phyloP scores from a whole-genome alignment of 2,329 filamentous ascomycete species.

The Cordyceps pruinosa region DNA sequence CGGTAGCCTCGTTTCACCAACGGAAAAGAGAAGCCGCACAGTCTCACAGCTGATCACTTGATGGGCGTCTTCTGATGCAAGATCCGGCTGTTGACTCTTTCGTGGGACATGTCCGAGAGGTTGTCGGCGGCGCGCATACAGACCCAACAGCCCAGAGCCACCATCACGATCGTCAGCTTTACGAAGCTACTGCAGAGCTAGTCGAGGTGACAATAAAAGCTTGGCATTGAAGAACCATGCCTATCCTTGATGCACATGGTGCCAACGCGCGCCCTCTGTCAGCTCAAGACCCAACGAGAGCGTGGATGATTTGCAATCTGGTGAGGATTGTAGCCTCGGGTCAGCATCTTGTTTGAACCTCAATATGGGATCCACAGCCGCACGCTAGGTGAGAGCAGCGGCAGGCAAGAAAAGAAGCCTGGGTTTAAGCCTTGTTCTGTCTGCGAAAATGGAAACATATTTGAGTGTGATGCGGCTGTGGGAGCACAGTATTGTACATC shows the following conservation, averaged over 20 bases:
- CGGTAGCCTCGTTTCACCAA: background rate
- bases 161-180: background rate
- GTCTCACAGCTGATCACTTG: background rate
- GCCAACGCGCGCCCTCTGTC: background rate
- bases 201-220: background rate
- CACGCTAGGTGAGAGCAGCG: background rate
- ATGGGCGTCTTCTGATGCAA: background rate
- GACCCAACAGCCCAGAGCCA: background rate
- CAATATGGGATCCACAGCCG: background rate
- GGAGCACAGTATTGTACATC: background rate
- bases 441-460: background rate
- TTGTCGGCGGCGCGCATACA: background rate
- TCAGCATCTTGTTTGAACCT: conserved; percentile 4
- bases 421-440: background rate
- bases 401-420: background rate
- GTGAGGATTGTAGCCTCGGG: background rate
- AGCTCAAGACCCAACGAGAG: background rate
- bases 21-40: background rate
- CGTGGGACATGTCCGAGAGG: background rate
- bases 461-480: background rate
- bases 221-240: background rate
- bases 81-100: background rate
- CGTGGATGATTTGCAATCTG: background rate
- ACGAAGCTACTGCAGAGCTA: background rate
- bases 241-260: background rate